Conservation (phyloP, 352 stramenopile genomes). For the Globisporangium okanoganense region DNA sequence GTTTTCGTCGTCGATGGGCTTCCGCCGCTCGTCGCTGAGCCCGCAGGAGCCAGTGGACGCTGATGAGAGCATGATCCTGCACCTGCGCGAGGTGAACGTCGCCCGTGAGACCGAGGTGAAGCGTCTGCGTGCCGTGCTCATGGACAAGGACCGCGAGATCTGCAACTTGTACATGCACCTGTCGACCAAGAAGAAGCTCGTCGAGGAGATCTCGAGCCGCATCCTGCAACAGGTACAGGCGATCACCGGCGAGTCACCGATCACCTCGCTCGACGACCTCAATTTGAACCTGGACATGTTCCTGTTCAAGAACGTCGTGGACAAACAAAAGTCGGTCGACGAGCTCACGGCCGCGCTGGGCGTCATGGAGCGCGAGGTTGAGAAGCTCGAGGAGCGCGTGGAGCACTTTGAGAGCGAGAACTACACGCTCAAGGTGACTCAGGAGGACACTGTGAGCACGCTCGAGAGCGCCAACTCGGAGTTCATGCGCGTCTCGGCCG, state of each 20-base stretch:
- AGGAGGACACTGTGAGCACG: conserved; percentile 35
- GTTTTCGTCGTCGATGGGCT: conserved; percentile 8
- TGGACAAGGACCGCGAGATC: conserved; percentile 82
- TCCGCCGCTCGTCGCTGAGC: conserved; percentile 6
- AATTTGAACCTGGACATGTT: conserved; percentile 70
- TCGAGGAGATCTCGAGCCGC: conserved; percentile 67
- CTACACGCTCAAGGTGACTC: conserved; percentile 53
- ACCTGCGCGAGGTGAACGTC: conserved; percentile 27
- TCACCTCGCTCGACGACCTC: conserved; percentile 26
- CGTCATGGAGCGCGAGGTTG: conserved; percentile 70
- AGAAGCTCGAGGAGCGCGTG: conserved; percentile 46
- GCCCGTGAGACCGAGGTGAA: conserved; percentile 41
- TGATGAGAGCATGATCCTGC: conserved; percentile 17
- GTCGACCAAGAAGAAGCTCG: conserved; percentile 76
- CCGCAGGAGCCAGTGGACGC: neutral
- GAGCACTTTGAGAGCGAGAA: conserved; percentile 53
- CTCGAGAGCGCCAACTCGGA: conserved; percentile 51
- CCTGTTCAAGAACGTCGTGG: conserved; percentile 64
- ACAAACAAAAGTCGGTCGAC: conserved; percentile 65
- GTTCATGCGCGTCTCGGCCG: conserved; percentile 46
- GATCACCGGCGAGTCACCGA: neutral
- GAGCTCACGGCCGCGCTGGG: conserved; percentile 57
- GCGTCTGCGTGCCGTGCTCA: conserved; percentile 38
- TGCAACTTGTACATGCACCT: conserved; percentile 76
- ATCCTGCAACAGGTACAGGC: conserved; percentile 53